Percentiles rank a stretch among this genome's conserved stretches.
These are phyloP conservation scores for Gymnopilus dilepis DNA, from an alignment of 768 basidiomycete species.

Conservation along the genomic window DNA sequence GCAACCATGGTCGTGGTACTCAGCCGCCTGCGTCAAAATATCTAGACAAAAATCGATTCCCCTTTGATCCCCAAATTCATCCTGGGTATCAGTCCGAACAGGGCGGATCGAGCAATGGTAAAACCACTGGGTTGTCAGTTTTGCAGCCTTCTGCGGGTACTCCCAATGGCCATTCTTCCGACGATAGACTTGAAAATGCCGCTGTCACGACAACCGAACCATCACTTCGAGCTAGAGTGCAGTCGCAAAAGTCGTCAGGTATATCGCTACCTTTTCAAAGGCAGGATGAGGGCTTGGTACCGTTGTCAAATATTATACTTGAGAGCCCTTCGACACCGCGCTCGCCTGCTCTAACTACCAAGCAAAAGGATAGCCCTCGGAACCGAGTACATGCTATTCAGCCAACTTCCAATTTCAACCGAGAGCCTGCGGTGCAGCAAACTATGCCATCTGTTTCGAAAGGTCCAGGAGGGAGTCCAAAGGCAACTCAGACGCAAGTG, in stretches of 20 bases:
- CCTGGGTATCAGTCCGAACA: not conserved
- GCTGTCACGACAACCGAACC: not conserved
- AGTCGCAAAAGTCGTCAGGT: not conserved
- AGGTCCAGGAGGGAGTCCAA: conserved; percentile 7
- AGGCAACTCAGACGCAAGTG: not conserved
- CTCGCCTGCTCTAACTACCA: not conserved
- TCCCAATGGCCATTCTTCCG: not conserved
- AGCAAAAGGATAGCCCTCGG: conserved; percentile 6
- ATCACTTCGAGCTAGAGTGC: too few species aligned
- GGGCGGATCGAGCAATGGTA: not conserved
- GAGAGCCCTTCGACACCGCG: not conserved
- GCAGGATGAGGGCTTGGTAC: not conserved
- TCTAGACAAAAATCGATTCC: not conserved
- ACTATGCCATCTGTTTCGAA: not conserved
- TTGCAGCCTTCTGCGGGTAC: not conserved
- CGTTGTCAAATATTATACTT: not conserved
- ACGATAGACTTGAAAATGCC: too few species aligned
- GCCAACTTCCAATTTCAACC: not conserved
- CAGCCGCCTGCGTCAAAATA: not conserved
- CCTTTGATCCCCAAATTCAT: not conserved
- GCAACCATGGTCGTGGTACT: not conserved
- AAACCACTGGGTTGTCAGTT: not conserved
- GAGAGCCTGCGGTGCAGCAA: not conserved
- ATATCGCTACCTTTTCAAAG: not conserved
- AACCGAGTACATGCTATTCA: not conserved